Percentiles rank a stretch among this genome's conserved stretches.
Conservation (phyloP, 345 rosid genomes). For the Brassica incana region DNA sequence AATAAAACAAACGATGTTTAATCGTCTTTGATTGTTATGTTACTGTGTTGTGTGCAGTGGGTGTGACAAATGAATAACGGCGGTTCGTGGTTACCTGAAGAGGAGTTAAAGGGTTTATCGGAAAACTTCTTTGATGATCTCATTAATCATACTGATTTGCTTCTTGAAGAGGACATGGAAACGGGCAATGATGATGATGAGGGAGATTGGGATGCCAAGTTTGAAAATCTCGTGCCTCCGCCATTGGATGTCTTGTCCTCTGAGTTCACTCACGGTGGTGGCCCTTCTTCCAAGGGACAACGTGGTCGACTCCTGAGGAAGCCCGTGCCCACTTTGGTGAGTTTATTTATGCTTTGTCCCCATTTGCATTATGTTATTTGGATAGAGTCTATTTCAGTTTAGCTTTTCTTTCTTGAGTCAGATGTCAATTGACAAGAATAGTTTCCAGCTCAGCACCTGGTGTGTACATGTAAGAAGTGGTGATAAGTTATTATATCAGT, state of each 20-base stretch:
- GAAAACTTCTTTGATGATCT: conserved; percentile 70
- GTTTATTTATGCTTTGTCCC: conserved; percentile 20
- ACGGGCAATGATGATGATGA: conserved; percentile 22
- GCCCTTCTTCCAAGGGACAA: conserved; percentile 27
- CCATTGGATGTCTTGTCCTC: conserved; percentile 46
- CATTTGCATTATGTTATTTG: no score
- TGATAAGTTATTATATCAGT: not conserved
- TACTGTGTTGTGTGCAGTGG: not conserved
- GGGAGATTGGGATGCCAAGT: conserved; percentile 65
- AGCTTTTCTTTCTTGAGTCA: not conserved
- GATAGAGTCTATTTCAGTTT: not conserved
- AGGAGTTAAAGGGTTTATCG: conserved; percentile 48
- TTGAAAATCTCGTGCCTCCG: conserved; percentile 64
- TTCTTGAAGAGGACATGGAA: conserved; percentile 58
- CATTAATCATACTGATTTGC: conserved; percentile 33
- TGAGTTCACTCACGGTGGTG: conserved; percentile 31
- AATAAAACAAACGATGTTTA: not conserved
- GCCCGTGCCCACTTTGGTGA: conserved; percentile 42
- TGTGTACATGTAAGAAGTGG: not conserved
- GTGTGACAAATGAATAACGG: conserved; percentile 15
- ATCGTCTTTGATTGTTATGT: not conserved
- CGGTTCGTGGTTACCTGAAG: conserved; percentile 56
- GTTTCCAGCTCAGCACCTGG: not conserved
- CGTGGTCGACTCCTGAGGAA: conserved; percentile 23
- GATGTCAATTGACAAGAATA: not conserved